phyloP scores from a whole-genome alignment of 2,329 filamentous ascomycete species.

The Zelopaecilomyces penicillatus region DNA sequence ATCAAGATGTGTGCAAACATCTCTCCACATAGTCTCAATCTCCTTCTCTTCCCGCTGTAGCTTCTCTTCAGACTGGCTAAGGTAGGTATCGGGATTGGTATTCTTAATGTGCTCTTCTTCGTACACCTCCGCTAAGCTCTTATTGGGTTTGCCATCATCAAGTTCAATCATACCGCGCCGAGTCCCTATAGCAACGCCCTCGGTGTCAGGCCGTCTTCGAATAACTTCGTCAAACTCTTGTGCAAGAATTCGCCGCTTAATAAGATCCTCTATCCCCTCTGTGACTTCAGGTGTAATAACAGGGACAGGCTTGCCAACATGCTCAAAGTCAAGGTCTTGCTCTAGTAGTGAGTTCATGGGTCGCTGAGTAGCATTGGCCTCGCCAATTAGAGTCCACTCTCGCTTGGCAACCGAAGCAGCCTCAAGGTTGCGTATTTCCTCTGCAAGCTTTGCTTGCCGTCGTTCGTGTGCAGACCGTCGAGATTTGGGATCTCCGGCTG shows the following conservation, averaged over 20 bases:
- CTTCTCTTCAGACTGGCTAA: slow-evolving; percentile 77
- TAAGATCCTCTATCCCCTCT: slow-evolving; percentile 84
- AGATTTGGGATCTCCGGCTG: slow-evolving; percentile 62
- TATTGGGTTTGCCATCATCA: slow-evolving; percentile 78
- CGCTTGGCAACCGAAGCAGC: slow-evolving; percentile 81
- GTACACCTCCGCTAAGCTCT: slow-evolving; percentile 86
- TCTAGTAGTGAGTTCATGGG: slow-evolving; percentile 89
- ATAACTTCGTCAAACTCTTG: slow-evolving; percentile 89
- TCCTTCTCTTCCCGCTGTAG: slow-evolving; percentile 74
- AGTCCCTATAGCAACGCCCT: slow-evolving; percentile 50
- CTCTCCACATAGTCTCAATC: slow-evolving; percentile 74
- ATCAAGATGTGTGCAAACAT: slow-evolving; percentile 73
- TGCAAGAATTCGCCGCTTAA: slow-evolving; percentile 85
- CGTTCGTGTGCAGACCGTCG: slow-evolving; percentile 78
- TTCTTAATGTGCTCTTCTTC: slow-evolving; percentile 82
- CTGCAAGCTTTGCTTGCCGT: slow-evolving; percentile 72
- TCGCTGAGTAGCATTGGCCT: slow-evolving; percentile 73
- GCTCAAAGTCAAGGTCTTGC: slow-evolving; percentile 91
- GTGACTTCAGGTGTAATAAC: slow-evolving; percentile 88
- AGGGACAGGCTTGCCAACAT: slow-evolving; percentile 87
- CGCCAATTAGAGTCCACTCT: slow-evolving; percentile 83
- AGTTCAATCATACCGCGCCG: slow-evolving; percentile 71
- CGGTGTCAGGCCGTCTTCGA: slow-evolving; percentile 67
- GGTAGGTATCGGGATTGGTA: slow-evolving; percentile 67
- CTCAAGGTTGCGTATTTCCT: slow-evolving; percentile 89